These are phyloP conservation scores for Fusarium pseudoanthophilum DNA, from an alignment of 2,329 filamentous ascomycete species.

Conservation along the genomic window DNA sequence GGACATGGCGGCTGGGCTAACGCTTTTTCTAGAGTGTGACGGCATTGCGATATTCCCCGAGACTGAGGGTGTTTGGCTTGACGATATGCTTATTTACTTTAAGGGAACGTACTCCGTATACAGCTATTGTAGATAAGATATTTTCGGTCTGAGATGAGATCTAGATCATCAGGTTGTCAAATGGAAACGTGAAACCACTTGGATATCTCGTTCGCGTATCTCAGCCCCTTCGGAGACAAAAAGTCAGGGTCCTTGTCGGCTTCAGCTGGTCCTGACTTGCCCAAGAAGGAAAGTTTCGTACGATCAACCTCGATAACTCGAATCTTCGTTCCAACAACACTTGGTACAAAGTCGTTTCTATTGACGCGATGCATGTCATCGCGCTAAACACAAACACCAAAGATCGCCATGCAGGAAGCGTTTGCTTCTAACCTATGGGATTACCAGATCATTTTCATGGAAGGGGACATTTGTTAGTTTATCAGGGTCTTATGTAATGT, in stretches of 20 bases:
- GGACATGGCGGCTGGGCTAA: not conserved
- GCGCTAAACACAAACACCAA: not conserved
- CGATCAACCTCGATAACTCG: not conserved
- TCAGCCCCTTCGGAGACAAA: not conserved
- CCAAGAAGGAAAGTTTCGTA: not conserved
- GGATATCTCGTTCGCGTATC: not conserved
- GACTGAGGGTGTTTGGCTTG: not conserved
- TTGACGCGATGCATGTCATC: too few species aligned
- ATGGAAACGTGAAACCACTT: not conserved
- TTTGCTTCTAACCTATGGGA: too few species aligned
- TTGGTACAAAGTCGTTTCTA: not conserved
- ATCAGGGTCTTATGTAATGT: not conserved
- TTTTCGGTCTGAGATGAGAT: not conserved
- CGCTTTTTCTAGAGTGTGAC: not conserved
- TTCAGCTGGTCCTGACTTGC: not conserved
- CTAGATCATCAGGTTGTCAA: not conserved
- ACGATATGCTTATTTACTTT: not conserved
- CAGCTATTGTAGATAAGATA: not conserved
- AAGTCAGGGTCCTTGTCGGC: not conserved
- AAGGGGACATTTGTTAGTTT: too few species aligned
- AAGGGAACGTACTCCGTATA: not conserved
- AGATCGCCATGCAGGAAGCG: not conserved
- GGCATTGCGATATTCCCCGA: not conserved
- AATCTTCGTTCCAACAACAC: not conserved
- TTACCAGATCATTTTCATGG: not conserved